Evolutionary conservation across 306 rosid genomes (phyloP), one percentile per base, ranked within the genome.

Genomic region (Albizia julibrissin): DNA sequence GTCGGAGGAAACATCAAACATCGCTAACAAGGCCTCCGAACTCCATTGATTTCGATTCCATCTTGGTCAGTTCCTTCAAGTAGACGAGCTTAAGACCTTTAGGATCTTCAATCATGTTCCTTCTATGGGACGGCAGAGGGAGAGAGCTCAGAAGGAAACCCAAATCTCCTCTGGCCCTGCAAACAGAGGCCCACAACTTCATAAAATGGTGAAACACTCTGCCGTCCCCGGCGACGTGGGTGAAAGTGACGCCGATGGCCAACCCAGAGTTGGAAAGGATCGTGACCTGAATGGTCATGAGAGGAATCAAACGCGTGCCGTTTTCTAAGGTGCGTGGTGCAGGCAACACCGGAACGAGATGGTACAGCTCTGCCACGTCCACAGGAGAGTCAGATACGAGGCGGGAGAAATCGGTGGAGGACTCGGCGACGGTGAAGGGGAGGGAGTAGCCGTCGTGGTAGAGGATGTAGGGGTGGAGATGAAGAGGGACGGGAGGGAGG

Each of bases 281-380:
- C 0, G 79, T 81, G 58, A 74, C 46, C 22, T 81, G 84, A 69
- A 74, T 26, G 33, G 79, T 29, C 75, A 19, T 10, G 69, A 81
- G 79, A 49, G 84, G 69, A 13, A 64, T 1, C 22, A 34, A 6
- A 47, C 22, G 79, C 0, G 74, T 65, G 74, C 72, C 78, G 8
- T 54, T n/a, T 14, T 52, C 67, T 13, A 26, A 52, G 12, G 29
- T 22, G 10, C 21, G 16, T 4, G 78, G 21, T 0, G 7, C 1
- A 18, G 78, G 47, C 31, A 64, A 34, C n/a, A 10, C 14, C 0
- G 79, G 58, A 33, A 49, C 54, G 7, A 52, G 59, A 37, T 64
- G 67, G 33, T 74, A 31, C 9, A 40, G 12, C 4, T 19, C 33
- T 1, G 47, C 9, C 0, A 61, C 15, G 8, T 40, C 10, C 16